phyloP scores from a whole-genome alignment of 495 filamentous ascomycete genomes.

The Xylaria acuta region DNA sequence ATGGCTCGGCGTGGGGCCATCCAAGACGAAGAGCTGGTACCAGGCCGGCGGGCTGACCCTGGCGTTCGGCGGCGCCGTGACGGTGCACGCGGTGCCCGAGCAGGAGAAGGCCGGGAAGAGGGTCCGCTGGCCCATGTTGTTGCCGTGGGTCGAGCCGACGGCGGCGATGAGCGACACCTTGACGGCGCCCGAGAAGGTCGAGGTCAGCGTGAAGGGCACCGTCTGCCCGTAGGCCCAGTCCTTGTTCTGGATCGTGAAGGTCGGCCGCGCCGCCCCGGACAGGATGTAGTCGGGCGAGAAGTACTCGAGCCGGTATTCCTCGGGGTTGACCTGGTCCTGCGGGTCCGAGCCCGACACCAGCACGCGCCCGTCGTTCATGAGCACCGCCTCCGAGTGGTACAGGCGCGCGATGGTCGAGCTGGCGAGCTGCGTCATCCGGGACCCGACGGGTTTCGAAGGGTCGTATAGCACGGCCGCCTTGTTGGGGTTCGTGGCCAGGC shows the following conservation, averaged over 20 bases:
- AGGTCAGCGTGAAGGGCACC: slow-evolving; percentile 35
- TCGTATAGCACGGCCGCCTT: slow-evolving; percentile 57
- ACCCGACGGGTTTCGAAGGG: slow-evolving; percentile 49
- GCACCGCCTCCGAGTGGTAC: slow-evolving; percentile 56
- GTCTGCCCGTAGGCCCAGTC: slow-evolving; percentile 45
- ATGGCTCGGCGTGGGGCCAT: slow-evolving; percentile 45
- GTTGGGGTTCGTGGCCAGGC: slow-evolving; percentile 49
- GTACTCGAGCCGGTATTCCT: slow-evolving; percentile 58
- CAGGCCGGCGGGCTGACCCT: slow-evolving; percentile 51
- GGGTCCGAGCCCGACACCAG: slow-evolving; percentile 58
- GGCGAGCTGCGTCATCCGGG: slow-evolving; percentile 54
- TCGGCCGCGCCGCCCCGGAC: slow-evolving; percentile 38
- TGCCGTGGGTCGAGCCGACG: slow-evolving; percentile 51
- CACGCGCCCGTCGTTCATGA: slow-evolving; percentile 57
- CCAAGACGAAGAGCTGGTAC: slow-evolving; percentile 53
- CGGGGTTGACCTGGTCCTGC: slow-evolving; percentile 41
- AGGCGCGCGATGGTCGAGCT: slow-evolving; percentile 56
- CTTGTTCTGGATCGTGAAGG: slow-evolving; percentile 38
- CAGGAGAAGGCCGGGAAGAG: slow-evolving; percentile 53
- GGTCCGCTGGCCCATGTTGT: slow-evolving; percentile 54
- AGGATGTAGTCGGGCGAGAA: slow-evolving; percentile 58
- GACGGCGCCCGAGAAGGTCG: slow-evolving; percentile 33
- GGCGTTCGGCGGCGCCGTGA: slow-evolving; percentile 52
- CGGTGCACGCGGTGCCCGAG: slow-evolving; percentile 41
- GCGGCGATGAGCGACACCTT: slow-evolving; percentile 50